Percentiles rank a stretch among this genome's conserved stretches.
Conservation (phyloP, 1,284 basidiomycete genomes). For the Rhodotorula sp. region DNA sequence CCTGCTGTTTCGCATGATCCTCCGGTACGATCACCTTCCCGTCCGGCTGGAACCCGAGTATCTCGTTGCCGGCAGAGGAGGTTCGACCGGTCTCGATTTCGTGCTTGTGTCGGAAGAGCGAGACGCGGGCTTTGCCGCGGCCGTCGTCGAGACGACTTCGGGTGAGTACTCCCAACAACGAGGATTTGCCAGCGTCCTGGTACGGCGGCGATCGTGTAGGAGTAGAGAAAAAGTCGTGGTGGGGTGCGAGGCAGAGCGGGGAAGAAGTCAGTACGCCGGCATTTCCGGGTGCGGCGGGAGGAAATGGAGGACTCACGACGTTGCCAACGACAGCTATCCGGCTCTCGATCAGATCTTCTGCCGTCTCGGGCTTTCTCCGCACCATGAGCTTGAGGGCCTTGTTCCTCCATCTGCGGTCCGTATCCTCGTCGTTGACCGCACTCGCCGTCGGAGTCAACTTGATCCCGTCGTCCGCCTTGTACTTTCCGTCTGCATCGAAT, state of each 20-base stretch:
- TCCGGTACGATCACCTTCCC: constrained; percentile 53
- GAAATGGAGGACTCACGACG: constrained; percentile 27
- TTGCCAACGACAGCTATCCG: constrained; percentile 95
- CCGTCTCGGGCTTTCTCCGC: constrained; percentile 41
- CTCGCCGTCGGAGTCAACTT: constrained; percentile 16
- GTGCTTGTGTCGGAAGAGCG: constrained; percentile 93
- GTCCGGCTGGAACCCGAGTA: constrained; percentile 74
- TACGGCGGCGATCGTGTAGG: no score
- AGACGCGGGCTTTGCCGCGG: constrained; percentile 85
- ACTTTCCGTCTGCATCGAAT: constrained; percentile 9
- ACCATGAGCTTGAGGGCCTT: constrained; percentile 42
- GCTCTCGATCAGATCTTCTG: constrained; percentile 62
- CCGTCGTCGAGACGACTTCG: constrained; percentile 89
- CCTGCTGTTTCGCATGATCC: constrained; percentile 60
- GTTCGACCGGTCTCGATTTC: constrained; percentile 91
- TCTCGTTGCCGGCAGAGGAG: constrained; percentile 62
- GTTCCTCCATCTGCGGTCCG: constrained; percentile 38
- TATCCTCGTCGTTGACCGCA: constrained; percentile 34
- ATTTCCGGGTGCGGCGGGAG: neutral
- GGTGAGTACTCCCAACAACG: constrained; percentile 68
- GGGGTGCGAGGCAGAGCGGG: no score
- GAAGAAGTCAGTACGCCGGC: no score
- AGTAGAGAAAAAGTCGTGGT: no score
- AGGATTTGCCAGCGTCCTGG: constrained; percentile 76
- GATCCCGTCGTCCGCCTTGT: neutral